Conservation (phyloP, 2,329 filamentous ascomycete species). For the Nakataea oryzae region DNA sequence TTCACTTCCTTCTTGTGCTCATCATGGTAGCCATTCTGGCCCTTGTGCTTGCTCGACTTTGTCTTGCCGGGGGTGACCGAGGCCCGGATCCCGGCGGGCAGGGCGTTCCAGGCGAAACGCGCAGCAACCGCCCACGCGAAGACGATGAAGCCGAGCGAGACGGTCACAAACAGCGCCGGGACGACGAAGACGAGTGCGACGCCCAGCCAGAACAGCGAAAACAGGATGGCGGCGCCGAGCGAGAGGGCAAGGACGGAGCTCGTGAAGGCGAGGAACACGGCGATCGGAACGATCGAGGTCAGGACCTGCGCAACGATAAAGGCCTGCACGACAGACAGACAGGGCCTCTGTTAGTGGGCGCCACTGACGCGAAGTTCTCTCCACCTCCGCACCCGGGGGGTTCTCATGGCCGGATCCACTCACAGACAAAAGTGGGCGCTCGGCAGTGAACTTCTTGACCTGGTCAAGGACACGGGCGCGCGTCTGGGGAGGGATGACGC, state of each 20-base stretch:
- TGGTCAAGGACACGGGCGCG: constrained; percentile 45
- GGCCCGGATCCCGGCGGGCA: background rate
- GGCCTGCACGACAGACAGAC: constrained; percentile 33
- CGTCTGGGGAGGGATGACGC: constrained; percentile 47
- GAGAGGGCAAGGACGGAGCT: constrained; percentile 52
- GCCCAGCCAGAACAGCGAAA: constrained; percentile 51
- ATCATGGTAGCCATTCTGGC: background rate
- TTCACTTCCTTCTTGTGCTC: background rate
- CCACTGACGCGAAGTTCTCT: too few relatives aligned
- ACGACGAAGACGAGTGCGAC: constrained; percentile 3
- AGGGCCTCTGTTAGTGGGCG: too few relatives aligned
- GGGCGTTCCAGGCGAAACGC: background rate
- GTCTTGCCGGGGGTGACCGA: background rate
- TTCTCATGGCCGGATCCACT: constrained; percentile 18
- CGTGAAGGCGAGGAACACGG: constrained; percentile 59
- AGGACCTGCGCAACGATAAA: constrained; percentile 57
- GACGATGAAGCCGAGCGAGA: constrained; percentile 1
- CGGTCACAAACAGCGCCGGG: constrained; percentile 2
- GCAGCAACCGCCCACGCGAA: constrained; percentile 2
- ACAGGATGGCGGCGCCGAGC: constrained; percentile 49
- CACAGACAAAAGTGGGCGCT: constrained; percentile 62
- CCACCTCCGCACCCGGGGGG: too few relatives aligned
- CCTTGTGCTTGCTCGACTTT: background rate
- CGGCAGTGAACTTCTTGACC: constrained; percentile 43
- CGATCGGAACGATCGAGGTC: constrained; percentile 55